Evolutionary conservation across 1,284 basidiomycete genomes (phyloP).

Genomic region (Termitomyces sp.): DNA sequence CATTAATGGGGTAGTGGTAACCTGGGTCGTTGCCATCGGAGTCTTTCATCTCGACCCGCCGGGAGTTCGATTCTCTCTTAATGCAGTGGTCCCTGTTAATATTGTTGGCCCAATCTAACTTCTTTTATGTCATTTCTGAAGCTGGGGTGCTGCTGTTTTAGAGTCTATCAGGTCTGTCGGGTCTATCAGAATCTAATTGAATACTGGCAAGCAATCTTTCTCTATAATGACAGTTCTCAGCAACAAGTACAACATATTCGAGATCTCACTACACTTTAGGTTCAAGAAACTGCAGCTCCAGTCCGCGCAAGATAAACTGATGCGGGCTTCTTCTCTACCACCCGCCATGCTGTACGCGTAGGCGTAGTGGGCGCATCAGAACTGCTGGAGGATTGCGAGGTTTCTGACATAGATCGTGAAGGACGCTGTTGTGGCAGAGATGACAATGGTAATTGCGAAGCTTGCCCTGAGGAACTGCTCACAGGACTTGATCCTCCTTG

Average conservation of each 20-base stretch:
- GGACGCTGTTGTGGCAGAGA: background rate
- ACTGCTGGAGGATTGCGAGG: background rate
- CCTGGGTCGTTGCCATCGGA: constrained; percentile 45
- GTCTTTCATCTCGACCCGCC: background rate
- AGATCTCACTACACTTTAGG: background rate
- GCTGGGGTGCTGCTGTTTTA: too few relatives aligned
- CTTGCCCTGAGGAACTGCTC: background rate
- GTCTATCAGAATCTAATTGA: background rate
- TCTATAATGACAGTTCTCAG: background rate
- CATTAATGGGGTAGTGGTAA: constrained; percentile 48
- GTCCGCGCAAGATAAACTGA: background rate
- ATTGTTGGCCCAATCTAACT: too few relatives aligned
- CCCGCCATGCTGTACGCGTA: constrained; percentile 8
- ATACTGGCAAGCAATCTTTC: background rate
- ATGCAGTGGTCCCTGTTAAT: background rate
- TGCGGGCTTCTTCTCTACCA: constrained; percentile 6
- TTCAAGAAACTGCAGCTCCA: background rate
- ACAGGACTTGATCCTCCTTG: background rate
- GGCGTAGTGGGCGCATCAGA: background rate
- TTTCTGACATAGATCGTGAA: background rate
- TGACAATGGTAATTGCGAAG: background rate
- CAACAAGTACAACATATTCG: background rate
- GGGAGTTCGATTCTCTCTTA: background rate
- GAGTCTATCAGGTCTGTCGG: too few relatives aligned
- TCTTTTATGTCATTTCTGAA: too few relatives aligned